Conservation (phyloP, 164 flowering plant species). For the Tetracentron sinense region DNA sequence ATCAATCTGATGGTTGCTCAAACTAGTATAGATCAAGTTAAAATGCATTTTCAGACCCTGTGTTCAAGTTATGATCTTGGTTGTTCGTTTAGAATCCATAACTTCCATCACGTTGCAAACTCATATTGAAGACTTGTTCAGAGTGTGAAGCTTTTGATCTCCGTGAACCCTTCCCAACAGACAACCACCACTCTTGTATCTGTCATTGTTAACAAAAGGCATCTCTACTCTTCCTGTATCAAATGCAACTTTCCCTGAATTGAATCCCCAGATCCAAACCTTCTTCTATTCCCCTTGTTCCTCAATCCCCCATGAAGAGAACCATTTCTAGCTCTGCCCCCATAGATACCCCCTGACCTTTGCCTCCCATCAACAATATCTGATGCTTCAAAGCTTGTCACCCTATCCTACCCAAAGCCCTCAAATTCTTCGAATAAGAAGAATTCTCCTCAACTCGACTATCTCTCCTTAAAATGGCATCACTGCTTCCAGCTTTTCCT, state of each 20-base stretch:
- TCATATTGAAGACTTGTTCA: conserved; percentile 39
- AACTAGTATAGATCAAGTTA: conserved; percentile 1
- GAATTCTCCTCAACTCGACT: neutral
- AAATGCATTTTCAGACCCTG: neutral
- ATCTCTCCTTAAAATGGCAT: neutral
- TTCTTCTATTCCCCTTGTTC: conserved; percentile 8
- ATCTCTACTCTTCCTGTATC: conserved; percentile 11
- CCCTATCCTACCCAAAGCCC: conserved; percentile 6
- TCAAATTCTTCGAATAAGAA: conserved; percentile 2
- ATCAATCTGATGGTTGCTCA: neutral
- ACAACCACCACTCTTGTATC: neutral
- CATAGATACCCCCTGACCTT: neutral
- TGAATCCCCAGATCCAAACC: too few relatives aligned
- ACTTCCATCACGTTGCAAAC: conserved; percentile 41
- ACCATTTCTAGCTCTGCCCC: conserved; percentile 4
- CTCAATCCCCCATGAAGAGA: conserved; percentile 9
- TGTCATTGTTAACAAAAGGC: neutral
- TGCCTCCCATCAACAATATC: neutral
- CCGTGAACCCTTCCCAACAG: neutral
- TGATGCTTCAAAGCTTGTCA: neutral
- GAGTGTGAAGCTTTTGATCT: conserved; percentile 10
- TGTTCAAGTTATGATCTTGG: neutral
- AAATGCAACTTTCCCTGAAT: conserved; percentile 10
- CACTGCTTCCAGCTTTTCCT: neutral
- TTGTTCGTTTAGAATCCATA: conserved; percentile 21